These are phyloP conservation scores for Paecilomyces fulvus DNA, from an alignment of 2,329 filamentous ascomycete species.

Conservation along the genomic window DNA sequence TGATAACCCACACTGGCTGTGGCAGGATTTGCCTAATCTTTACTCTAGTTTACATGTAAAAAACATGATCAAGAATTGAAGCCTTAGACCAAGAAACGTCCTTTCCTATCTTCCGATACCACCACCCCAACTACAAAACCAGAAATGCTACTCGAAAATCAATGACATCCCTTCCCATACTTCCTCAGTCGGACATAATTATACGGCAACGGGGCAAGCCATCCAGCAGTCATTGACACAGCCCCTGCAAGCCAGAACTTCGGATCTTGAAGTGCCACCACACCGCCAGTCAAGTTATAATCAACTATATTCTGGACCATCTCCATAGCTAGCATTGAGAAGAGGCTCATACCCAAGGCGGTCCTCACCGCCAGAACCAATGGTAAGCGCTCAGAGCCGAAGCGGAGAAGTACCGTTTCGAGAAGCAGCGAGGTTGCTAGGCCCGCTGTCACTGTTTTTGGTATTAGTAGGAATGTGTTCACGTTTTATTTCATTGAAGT, in stretches of 20 bases:
- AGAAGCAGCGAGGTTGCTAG: constrained; percentile 45
- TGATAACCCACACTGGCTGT: background rate
- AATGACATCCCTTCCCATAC: constrained; percentile 13
- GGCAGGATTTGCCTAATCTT: background rate
- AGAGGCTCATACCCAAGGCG: constrained; percentile 50
- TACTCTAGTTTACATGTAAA: background rate
- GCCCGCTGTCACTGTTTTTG: constrained; percentile 42
- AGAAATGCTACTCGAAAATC: background rate
- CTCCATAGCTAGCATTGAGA: constrained; percentile 54
- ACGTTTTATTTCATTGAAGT: too few relatives aligned
- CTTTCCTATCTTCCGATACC: too few relatives aligned
- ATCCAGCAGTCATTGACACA: constrained; percentile 10
- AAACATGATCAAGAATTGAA: background rate
- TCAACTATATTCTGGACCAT: constrained; percentile 47
- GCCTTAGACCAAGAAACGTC: background rate
- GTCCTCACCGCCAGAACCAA: constrained; percentile 43
- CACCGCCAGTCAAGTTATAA: constrained; percentile 46
- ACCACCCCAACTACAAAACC: background rate
- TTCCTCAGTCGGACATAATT: constrained; percentile 12
- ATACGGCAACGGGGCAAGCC: constrained; percentile 12
- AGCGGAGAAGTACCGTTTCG: constrained; percentile 44
- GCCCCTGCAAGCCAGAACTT: constrained; percentile 44
- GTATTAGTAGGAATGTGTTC: background rate
- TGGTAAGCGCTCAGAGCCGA: constrained; percentile 40
- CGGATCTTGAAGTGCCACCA: constrained; percentile 39